Conservation (phyloP, 1,284 basidiomycete genomes). For the Puccinia polysora region DNA sequence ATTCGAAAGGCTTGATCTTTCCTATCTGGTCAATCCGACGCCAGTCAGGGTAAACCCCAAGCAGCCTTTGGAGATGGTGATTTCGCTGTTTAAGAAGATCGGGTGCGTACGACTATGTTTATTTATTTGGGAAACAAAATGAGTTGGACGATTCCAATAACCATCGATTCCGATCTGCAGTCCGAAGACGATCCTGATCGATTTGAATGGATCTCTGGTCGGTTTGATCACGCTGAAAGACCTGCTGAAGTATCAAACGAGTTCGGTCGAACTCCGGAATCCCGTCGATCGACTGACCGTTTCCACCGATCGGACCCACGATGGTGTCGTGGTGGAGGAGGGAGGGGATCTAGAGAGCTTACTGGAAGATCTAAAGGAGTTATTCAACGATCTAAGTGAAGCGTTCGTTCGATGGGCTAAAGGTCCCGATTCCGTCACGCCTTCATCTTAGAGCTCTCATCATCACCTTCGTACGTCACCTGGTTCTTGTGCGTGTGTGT, state of each 20-base stretch:
- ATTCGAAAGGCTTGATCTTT: slow-evolving; percentile 31
- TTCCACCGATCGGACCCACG: neutral
- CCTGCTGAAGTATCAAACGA: slow-evolving; percentile 61
- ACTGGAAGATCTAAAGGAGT: slow-evolving; percentile 47
- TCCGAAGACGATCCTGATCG: slow-evolving; percentile 87
- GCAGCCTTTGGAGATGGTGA: slow-evolving; percentile 88
- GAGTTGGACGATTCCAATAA: neutral
- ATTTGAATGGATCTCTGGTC: slow-evolving; percentile 71
- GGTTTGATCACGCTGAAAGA: slow-evolving; percentile 96
- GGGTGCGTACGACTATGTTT: too few relatives aligned
- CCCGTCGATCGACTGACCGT: neutral
- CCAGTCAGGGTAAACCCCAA: slow-evolving; percentile 88
- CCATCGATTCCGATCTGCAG: slow-evolving; percentile 57
- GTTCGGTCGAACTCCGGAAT: too few relatives aligned
- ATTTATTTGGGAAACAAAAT: neutral
- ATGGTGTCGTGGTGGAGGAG: neutral
- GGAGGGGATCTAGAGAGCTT: slow-evolving; percentile 50
- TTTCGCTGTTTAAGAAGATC: slow-evolving; percentile 92
- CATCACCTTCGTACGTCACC: too few relatives aligned
- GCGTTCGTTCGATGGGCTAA: slow-evolving; percentile 16
- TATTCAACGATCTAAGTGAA: neutral
- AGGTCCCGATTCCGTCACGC: neutral
- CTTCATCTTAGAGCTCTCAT: neutral
- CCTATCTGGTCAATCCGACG: slow-evolving; percentile 55
- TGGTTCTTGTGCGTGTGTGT: too few relatives aligned